A percentile compares a stretch with the other conserved stretches of the same genome.
Conservation (phyloP, 176 grass and related monocot genomes). For the Triticum timopheevii region DNA sequence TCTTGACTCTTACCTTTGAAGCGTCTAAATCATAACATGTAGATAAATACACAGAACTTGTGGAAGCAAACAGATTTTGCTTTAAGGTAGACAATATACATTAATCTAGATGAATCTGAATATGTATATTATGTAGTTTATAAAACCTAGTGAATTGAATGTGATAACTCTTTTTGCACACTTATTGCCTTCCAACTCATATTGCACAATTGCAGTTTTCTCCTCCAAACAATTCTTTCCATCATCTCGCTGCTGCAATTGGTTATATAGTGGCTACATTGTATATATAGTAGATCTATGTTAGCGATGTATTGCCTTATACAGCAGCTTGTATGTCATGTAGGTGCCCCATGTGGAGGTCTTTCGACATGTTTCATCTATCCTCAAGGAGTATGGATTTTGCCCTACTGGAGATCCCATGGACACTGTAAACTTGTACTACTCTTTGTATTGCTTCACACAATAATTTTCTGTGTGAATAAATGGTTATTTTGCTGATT, state of each 20-base stretch:
- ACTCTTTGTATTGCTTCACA: background rate
- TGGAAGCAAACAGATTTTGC: background rate
- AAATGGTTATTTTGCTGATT: background rate
- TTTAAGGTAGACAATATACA: background rate
- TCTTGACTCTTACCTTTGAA: background rate
- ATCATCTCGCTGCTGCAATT: background rate
- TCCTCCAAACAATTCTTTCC: background rate
- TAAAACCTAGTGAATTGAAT: background rate
- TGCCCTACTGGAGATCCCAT: background rate
- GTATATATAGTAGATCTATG: background rate
- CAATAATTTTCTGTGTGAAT: background rate
- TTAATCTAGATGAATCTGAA: background rate
- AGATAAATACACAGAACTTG: background rate
- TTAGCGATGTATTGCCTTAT: background rate
- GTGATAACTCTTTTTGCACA: background rate
- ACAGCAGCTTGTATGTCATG: background rate
- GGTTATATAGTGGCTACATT: background rate
- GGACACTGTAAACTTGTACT: background rate
- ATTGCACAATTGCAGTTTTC: background rate
- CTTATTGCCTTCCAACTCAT: background rate
- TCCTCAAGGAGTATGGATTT: conserved; percentile 23
- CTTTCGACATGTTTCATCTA: conserved; percentile 12
- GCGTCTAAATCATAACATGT: background rate
- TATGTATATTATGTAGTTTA: background rate
- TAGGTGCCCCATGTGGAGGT: conserved; percentile 15